phyloP scores from a whole-genome alignment of 257 asterid genomes.

The Solanum sparsipilum region DNA sequence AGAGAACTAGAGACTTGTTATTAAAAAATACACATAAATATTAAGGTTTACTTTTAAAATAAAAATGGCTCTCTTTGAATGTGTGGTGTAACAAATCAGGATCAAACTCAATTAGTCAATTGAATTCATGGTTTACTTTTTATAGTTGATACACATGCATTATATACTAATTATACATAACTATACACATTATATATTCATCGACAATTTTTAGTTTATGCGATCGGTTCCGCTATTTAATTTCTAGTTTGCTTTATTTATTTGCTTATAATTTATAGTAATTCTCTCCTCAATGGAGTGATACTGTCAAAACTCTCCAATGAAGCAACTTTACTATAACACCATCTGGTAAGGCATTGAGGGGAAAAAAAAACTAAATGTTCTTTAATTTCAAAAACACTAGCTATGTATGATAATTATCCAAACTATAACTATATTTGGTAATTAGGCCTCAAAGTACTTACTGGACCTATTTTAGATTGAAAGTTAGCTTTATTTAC shows the following conservation, averaged over 20 bases:
- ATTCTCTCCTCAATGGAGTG: too few relatives aligned
- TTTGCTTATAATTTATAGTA: too few relatives aligned
- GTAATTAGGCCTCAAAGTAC: background rate
- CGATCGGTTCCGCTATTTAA: background rate
- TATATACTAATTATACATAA: background rate
- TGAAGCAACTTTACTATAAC: too few relatives aligned
- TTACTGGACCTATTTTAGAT: background rate
- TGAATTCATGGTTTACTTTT: background rate
- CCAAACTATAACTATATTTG: background rate
- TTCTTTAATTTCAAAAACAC: too few relatives aligned
- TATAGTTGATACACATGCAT: background rate
- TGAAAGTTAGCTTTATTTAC: background rate
- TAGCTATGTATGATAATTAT: too few relatives aligned
- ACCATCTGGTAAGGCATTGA: too few relatives aligned
- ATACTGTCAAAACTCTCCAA: too few relatives aligned
- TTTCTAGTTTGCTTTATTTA: too few relatives aligned
- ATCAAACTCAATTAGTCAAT: background rate
- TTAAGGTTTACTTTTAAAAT: background rate
- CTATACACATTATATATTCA: background rate
- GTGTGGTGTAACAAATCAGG: background rate
- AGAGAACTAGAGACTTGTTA: too few relatives aligned
- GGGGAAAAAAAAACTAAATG: too few relatives aligned
- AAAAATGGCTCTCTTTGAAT: background rate
- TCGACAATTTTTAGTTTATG: background rate
- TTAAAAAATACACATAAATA: background rate